Base-by-base conservation (phyloP, 164 flowering plant species). In the Dillenia suffruticosa region DNA sequence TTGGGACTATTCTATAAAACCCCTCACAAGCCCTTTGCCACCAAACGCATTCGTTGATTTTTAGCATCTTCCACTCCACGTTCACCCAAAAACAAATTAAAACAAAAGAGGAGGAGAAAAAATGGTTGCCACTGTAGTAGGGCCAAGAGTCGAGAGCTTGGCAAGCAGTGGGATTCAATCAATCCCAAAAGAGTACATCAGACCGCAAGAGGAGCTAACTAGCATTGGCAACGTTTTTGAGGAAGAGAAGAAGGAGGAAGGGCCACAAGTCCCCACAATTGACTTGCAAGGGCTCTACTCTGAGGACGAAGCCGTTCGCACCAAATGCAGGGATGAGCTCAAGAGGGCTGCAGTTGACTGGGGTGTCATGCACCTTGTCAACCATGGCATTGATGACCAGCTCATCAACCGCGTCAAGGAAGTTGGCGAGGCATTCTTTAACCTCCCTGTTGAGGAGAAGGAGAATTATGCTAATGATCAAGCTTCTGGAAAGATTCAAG, bases 401-500 rank as follows among this genome's bases (percentile, higher is more conserved):
- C 78, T 90, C 10, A 72, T 80, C 1, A 70, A 75, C 0, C 70
- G 89, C 0, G 81, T 94, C 7, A 83, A 75, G 80, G 75, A 48
- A 1, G 92, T 88, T 0, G 97, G 98, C 0, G 60, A 71, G 65
- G 73, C 63, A 0, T 94, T 94, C 74, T 94, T 90, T 58, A 77
- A 78, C 8, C 87, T 75, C 13, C 87, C 98, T 3, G 51, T 90
- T 0, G 90, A 84, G 76, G 85, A 89, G 76, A 93, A 93, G 79
- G 97, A 90, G 78, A 80, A 77, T 67, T 82, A 87, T 58, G 96
- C 97, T 7, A 90, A 90, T 56, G 94, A 90, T 49, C 85, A 76
- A 61, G 89, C 72, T 0, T 61, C 86, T 0, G 98, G 97, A 2
- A 86, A 79, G 64, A 76, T 94, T 16, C 80, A 81, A n/a, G 97